Conservation (phyloP, 257 asterid species). For the Ilex asprella region DNA sequence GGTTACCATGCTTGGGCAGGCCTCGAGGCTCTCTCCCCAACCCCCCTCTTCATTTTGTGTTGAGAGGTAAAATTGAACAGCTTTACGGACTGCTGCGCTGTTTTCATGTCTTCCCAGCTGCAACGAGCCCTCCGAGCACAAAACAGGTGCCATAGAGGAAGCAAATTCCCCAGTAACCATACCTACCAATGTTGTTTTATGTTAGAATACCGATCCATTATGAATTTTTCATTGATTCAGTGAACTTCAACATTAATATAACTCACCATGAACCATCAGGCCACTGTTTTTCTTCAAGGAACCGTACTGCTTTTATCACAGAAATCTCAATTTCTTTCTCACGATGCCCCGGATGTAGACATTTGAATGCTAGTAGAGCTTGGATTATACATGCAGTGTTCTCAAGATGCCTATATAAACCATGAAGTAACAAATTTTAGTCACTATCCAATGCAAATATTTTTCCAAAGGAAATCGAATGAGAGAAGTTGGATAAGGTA, state of each 20-base stretch:
- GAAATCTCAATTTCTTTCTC: conserved; percentile 58
- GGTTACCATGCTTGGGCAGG: conserved; percentile 78
- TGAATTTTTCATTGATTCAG: background rate
- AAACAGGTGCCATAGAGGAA: conserved; percentile 66
- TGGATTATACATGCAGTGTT: conserved; percentile 46
- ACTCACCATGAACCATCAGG: conserved; percentile 74
- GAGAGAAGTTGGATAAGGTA: background rate
- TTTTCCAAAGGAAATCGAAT: background rate
- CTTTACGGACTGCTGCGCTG: conserved; percentile 47
- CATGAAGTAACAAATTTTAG: background rate
- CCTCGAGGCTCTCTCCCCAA: conserved; percentile 78
- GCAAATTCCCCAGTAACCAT: conserved; percentile 83
- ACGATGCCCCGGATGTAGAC: conserved; percentile 58
- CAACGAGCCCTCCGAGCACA: conserved; percentile 42
- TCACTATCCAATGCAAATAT: background rate
- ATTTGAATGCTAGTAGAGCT: conserved; percentile 48
- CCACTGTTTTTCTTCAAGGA: conserved; percentile 52
- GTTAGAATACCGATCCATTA: background rate
- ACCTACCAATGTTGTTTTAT: conserved; percentile 23
- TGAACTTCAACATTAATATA: background rate
- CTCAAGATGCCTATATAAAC: conserved; percentile 54
- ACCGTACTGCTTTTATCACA: conserved; percentile 34
- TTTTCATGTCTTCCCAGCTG: conserved; percentile 52
- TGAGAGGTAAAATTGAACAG: conserved; percentile 40
- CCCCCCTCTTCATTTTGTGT: conserved; percentile 78